Evolutionary conservation across 768 basidiomycete species (phyloP).

Genomic region (Mycena latifolia): DNA sequence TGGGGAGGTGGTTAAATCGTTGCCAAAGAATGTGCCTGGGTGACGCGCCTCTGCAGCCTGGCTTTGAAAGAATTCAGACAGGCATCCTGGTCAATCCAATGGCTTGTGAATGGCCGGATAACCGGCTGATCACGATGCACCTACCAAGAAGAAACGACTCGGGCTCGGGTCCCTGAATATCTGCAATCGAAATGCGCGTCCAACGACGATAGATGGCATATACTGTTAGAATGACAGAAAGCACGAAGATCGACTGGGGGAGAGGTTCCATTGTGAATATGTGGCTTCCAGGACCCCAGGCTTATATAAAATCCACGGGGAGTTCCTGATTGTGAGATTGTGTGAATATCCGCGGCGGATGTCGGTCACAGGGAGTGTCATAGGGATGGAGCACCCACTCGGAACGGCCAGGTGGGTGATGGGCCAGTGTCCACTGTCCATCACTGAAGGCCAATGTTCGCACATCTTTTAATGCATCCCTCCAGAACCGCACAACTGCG

Average conservation of each 20-base stretch:
- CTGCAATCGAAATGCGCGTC: constrained; percentile 55
- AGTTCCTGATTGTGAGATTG: no score
- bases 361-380: no score
- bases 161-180: constrained; percentile 62
- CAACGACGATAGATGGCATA: constrained; percentile 51
- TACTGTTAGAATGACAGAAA: neutral
- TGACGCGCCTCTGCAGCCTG: constrained; percentile 53
- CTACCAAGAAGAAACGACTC: constrained; percentile 65
- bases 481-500: no score
- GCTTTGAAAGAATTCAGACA: constrained; percentile 63
- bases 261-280: constrained; percentile 7
- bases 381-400: no score
- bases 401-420: no score
- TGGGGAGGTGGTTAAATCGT: constrained; percentile 27
- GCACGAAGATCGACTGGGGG: neutral
- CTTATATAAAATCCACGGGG: no score
- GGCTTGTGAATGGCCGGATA: neutral
- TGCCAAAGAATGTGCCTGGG: no score
- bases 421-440: no score
- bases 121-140: constrained; percentile 15
- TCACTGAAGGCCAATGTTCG: no score
- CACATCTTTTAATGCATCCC: no score
- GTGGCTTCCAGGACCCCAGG: no score
- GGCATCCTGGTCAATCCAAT: constrained; percentile 53
- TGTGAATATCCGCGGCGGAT: no score